Evolutionary conservation across 2,329 filamentous ascomycete genomes (phyloP), one percentile per base, ranked within the genome.

Genomic region (Claviceps cyperi): DNA sequence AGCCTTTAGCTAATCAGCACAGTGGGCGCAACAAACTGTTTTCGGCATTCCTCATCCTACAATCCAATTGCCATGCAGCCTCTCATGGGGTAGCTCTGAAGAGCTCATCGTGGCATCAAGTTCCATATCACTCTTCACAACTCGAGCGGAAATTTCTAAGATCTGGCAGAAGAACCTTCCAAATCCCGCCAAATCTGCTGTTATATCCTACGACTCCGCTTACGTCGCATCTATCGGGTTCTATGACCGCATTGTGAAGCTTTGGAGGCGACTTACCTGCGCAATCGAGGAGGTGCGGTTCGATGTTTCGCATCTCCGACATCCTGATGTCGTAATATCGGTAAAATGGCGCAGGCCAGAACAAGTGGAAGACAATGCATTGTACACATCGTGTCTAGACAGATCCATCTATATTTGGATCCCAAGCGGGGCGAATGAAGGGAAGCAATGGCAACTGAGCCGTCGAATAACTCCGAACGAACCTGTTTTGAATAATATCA

Each of bases 321-420:
- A 98, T 63, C 86, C 88, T 1, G 74, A 78, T 24, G 69, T 83
- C 1, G 81, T 98, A n/a, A 91, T 86, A 3, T 81, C 79, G 52
- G 69, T 95, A 52, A 83, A 91, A 62, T 98, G 94, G 94, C 82
- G 87, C 45, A 79, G 80, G 54, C 86, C 87, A 5, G 78, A 80
- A 54, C 86, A 94, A 61, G 81, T 80, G 5, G 77, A 84, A 50
- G 85, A 92, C 39, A 92, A 95, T 64, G 83, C 94, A 0, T 74
- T 98, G 1, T 97, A 95, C 62, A 95, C 92, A 0, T 80, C 90
- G 55, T 94, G 88, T 58, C 76, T 80, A 14, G 92, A 98, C 62
- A 81, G 84, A 51, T 72, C 83, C 47, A 70, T 97, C 54, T 79
- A 90, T 44, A 77, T 96, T 40, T 98, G 91, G 91, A 83, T 84